A percentile compares a stretch with the other conserved stretches of the same genome.
These are phyloP conservation scores for Paecilomyces dactylethromorphus DNA, from an alignment of 2,329 filamentous ascomycete species.

Conservation along the genomic window DNA sequence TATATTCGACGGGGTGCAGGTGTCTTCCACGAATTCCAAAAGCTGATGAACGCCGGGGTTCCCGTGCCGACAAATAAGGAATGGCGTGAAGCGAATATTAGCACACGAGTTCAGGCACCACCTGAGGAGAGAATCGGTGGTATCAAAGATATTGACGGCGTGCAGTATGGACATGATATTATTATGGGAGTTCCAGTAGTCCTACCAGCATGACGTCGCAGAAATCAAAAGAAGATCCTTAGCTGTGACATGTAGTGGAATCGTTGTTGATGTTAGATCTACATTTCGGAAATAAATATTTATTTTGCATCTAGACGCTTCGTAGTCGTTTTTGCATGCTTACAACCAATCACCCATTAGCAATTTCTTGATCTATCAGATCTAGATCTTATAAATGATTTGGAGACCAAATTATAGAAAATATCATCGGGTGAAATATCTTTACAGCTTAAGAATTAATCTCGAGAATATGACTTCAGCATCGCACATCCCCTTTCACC, in stretches of 20 bases:
- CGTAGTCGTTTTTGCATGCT: no score
- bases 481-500: neutral
- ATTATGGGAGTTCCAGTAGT: neutral
- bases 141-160: neutral
- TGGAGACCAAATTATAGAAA: no score
- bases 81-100: neutral
- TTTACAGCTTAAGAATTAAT: no score
- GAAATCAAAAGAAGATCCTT: no score
- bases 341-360: no score
- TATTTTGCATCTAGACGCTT: no score
- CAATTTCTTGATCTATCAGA: no score
- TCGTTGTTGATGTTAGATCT: neutral
- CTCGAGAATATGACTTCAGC: no score
- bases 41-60: neutral
- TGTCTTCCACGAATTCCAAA: neutral
- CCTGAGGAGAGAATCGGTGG: neutral
- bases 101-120: neutral
- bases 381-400: no score
- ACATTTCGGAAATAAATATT: no score
- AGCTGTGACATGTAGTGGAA: neutral
- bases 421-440: no score
- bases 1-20: constrained; percentile 22
- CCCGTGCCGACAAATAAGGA: neutral
- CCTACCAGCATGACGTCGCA: neutral
- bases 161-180: neutral